These are phyloP conservation scores for Pseudocercospora cruenta DNA, from an alignment of 2,329 filamentous ascomycete genomes.

Conservation along the genomic window DNA sequence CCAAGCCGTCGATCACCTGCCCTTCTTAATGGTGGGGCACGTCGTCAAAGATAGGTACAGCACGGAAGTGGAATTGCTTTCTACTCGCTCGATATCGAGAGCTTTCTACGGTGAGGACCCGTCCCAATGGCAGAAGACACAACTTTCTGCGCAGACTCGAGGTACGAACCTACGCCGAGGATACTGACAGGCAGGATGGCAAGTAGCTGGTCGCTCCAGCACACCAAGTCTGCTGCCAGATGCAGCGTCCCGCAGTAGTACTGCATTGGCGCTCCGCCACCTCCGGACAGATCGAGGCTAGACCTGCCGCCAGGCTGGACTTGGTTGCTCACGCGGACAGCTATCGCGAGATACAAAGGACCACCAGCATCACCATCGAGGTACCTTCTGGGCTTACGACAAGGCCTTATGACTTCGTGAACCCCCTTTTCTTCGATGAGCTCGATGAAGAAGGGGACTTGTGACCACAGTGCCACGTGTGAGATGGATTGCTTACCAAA, in stretches of 20 bases:
- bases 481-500: background rate
- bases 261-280: slow-evolving; percentile 16
- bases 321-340: slow-evolving; percentile 3
- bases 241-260: slow-evolving; percentile 16
- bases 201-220: slow-evolving; percentile 14
- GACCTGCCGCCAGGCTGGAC: slow-evolving; percentile 8
- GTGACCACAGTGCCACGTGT: background rate
- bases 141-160: background rate
- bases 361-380: background rate
- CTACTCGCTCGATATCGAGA: background rate
- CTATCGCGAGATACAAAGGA: background rate
- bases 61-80: background rate
- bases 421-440: background rate
- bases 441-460: background rate
- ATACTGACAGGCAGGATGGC: slow-evolving; percentile 5
- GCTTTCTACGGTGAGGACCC: background rate
- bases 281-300: slow-evolving; percentile 18
- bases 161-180: background rate
- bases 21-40: background rate
- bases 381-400: background rate
- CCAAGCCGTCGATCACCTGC: background rate
- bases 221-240: slow-evolving; percentile 14
- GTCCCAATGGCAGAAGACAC: background rate
- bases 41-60: slow-evolving; percentile 1
- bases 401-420: background rate